Evolutionary conservation across 2,329 filamentous ascomycete species (phyloP), one percentile per base, ranked within the genome.

Genomic region (Fusarium sp.): DNA sequence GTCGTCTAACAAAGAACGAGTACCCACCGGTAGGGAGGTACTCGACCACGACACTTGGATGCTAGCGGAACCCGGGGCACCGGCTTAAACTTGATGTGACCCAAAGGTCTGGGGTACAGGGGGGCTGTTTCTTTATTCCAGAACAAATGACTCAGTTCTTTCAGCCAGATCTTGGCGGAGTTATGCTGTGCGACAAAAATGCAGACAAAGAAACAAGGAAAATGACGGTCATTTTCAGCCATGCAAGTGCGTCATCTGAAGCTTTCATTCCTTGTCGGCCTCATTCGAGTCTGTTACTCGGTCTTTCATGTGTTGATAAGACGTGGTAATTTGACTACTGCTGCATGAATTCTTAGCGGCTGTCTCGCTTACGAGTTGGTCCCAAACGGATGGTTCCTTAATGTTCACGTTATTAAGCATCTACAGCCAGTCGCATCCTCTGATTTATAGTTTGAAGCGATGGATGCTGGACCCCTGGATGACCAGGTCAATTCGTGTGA

Each of bases 21-120:
- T 41, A 52, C 49, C 42, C 31, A 64, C 9, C 18, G 34, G 34
- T 37, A 37, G 34, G 34, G 16, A 37, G 16, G 43, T 41, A 44
- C 46, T 53, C 21, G 46, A n/a, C 9, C 18, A 37, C 26, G 19
- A 18, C 18, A 28, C 37, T 50, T 45, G 13, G 26, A 1, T 30
- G 6, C 28, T 46, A 63, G 54, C 30, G 25, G 37, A 21, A 52
- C 59, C 60, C 39, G 52, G 62, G 60, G 26, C n/a, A 21, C 26
- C n/a, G 8, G 37, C 4, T 30, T 53, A 19, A 18, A 16, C 50
- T 55, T 19, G 37, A 44, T 44, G 18, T n/a, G n/a, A 39, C 18
- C 25, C 14, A n/a, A 34, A 50, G 19, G 54, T 65, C 62, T 65
- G 62, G 62, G 62, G 62, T 65, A 65, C 28, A 11, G 37, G 54